phyloP scores from a whole-genome alignment of 2,329 filamentous ascomycete genomes.

The Emmonsiellopsis sp. region DNA sequence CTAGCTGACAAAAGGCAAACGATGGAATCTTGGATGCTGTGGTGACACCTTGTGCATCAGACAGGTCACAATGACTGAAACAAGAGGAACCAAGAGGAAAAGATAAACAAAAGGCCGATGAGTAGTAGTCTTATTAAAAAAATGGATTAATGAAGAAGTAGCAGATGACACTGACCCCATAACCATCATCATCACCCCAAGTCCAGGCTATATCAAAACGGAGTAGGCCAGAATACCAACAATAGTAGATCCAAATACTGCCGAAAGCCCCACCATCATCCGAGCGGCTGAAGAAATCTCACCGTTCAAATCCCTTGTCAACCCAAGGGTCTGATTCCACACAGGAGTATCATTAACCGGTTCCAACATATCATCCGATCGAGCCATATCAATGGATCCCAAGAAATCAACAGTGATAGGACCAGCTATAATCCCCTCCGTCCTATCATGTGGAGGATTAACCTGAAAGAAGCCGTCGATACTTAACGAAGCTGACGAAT shows the following conservation, averaged over 20 bases:
- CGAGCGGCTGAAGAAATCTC: background rate
- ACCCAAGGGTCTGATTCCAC: background rate
- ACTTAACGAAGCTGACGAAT: background rate
- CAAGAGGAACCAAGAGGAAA: too few relatives aligned
- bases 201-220: background rate
- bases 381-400: background rate
- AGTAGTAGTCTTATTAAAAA: too few relatives aligned
- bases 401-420: background rate
- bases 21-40: too few relatives aligned
- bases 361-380: background rate
- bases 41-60: too few relatives aligned
- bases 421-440: background rate
- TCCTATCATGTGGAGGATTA: background rate
- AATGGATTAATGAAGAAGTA: too few relatives aligned
- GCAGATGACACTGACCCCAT: too few relatives aligned
- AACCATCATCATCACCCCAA: too few relatives aligned
- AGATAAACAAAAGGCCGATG: too few relatives aligned
- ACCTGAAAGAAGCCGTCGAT: background rate
- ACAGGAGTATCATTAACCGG: background rate
- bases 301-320: background rate
- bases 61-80: too few relatives aligned
- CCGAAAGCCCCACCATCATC: background rate
- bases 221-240: background rate
- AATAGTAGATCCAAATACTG: background rate
- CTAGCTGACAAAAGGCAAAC: too few relatives aligned